phyloP scores from a whole-genome alignment of 169 alveolate genomes.

The Plasmodium coatneyi region DNA sequence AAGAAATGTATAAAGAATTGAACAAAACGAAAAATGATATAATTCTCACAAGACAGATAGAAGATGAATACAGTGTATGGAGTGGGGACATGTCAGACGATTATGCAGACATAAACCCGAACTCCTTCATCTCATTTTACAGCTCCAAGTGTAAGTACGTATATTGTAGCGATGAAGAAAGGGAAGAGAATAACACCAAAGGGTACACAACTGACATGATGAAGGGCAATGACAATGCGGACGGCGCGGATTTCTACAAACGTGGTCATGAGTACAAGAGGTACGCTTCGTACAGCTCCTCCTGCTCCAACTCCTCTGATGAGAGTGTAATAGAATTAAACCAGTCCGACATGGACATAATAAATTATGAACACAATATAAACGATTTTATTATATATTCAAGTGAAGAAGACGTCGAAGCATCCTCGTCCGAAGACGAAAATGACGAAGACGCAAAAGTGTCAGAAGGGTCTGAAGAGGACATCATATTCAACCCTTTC shows the following conservation, averaged over 20 bases:
- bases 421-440: constrained; percentile 17
- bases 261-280: neutral
- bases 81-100: constrained; percentile 83
- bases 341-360: neutral
- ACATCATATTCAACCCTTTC: constrained; percentile 56
- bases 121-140: constrained; percentile 52
- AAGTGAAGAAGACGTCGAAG: constrained; percentile 53
- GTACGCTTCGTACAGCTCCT: neutral
- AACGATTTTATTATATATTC: constrained; percentile 39
- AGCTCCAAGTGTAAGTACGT: constrained; percentile 61
- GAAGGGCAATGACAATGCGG: neutral
- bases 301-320: neutral
- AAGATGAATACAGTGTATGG: constrained; percentile 84
- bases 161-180: constrained; percentile 34
- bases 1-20: constrained; percentile 81
- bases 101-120: constrained; percentile 56
- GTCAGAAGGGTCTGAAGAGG: constrained; percentile 32
- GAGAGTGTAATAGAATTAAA: constrained; percentile 11
- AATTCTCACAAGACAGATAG: constrained; percentile 78
- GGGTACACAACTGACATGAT: neutral
- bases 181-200: neutral
- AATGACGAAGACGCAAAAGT: constrained; percentile 7
- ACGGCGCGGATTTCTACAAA: neutral
- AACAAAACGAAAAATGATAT: constrained; percentile 79
- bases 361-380: constrained; percentile 1